Percentiles rank a stretch among this genome's conserved stretches.
These are phyloP conservation scores for Paramecium primaurelia DNA, from an alignment of 73 alveolate species.

Conservation along the genomic window DNA sequence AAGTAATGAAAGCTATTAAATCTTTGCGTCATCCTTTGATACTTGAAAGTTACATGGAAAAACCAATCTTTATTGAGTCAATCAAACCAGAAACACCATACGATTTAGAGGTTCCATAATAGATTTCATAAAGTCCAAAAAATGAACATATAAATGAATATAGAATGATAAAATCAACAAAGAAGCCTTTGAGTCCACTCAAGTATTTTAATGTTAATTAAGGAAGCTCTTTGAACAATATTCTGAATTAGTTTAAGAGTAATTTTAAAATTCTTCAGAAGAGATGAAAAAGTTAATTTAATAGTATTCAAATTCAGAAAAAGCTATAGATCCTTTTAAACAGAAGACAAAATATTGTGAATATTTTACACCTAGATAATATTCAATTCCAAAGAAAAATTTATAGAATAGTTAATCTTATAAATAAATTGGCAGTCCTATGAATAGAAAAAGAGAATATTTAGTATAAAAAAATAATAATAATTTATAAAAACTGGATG, in stretches of 20 bases:
- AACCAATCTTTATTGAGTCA: background rate
- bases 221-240: background rate
- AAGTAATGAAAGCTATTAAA: background rate
- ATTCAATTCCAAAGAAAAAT: background rate
- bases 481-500: background rate
- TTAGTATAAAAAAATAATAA: background rate
- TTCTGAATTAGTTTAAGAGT: slow-evolving; percentile 5
- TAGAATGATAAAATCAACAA: background rate
- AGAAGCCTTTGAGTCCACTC: background rate
- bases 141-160: background rate
- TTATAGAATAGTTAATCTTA: background rate
- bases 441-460: background rate
- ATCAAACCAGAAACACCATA: background rate
- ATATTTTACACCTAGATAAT: background rate
- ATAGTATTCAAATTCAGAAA: background rate
- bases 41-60: background rate
- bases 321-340: background rate
- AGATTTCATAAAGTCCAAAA: background rate
- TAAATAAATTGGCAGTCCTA: background rate
- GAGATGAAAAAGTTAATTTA: background rate
- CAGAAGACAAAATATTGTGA: background rate
- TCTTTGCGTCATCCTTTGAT: background rate
- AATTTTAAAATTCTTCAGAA: background rate
- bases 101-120: background rate
- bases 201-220: background rate